A percentile compares a stretch with the other conserved stretches of the same genome.
Evolutionary conservation across 495 filamentous ascomycete species (phyloP).

Genomic region (Daldinia vernicosa): DNA sequence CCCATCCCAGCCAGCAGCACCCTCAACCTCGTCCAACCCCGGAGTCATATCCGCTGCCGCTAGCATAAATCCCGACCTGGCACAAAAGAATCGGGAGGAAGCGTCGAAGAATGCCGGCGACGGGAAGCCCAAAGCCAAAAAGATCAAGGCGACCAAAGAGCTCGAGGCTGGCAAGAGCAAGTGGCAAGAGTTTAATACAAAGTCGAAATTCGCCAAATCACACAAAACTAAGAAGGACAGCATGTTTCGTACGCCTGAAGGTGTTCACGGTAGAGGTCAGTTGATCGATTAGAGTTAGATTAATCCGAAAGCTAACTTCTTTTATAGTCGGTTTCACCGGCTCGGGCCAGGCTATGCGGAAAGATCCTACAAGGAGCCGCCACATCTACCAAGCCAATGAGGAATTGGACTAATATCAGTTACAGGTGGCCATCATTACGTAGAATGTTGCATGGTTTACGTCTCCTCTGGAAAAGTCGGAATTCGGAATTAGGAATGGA

Average conservation of each 20-base stretch:
- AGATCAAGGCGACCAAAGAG: constrained; percentile 89
- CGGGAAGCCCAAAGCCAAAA: constrained; percentile 62
- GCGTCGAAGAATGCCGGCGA: constrained; percentile 47
- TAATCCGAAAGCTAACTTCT: constrained; percentile 42
- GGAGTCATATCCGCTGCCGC: constrained; percentile 86
- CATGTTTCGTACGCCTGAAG: constrained; percentile 94
- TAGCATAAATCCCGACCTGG: constrained; percentile 81
- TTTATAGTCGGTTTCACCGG: constrained; percentile 89
- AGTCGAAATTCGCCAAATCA: constrained; percentile 78
- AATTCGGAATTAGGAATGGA: constrained; percentile 28
- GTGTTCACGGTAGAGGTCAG: constrained; percentile 83
- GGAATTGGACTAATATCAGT: constrained; percentile 67
- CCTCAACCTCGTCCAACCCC: constrained; percentile 56
- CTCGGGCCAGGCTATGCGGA: constrained; percentile 92
- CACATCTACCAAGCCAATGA: constrained; percentile 87
- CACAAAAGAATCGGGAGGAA: constrained; percentile 68
- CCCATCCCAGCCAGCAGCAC: constrained; percentile 52
- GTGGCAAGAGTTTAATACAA: constrained; percentile 90
- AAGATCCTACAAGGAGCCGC: constrained; percentile 81
- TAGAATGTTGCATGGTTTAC: constrained; percentile 12
- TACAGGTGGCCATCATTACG: constrained; percentile 27
- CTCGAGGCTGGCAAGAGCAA: constrained; percentile 90
- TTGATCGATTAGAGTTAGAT: constrained; percentile 4
- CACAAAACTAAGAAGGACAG: constrained; percentile 80
- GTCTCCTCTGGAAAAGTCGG: constrained; percentile 7